phyloP scores from a whole-genome alignment of 2,329 filamentous ascomycete genomes.

The Hypoxylon sp. region DNA sequence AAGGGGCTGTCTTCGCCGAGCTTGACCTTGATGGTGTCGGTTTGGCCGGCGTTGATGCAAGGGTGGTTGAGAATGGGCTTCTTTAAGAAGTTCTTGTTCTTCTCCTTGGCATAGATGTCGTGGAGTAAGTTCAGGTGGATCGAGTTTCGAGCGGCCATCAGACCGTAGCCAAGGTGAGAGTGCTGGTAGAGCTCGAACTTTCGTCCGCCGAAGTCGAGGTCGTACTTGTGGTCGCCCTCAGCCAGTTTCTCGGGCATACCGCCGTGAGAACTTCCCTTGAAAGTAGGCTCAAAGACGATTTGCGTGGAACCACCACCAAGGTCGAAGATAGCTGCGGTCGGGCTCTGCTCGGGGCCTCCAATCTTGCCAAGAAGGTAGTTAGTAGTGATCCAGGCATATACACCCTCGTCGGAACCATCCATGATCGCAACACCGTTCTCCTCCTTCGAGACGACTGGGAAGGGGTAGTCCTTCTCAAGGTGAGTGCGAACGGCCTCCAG shows the following conservation, averaged over 20 bases:
- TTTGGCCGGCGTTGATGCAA: conserved; percentile 85
- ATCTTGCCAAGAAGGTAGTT: conserved; percentile 99
- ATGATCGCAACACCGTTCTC: conserved; percentile 94
- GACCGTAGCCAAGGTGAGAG: conserved; percentile 95
- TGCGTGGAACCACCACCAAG: conserved; percentile 97
- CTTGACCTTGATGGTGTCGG: conserved; percentile 79
- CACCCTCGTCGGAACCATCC: conserved; percentile 96
- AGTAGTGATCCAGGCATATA: conserved; percentile 99
- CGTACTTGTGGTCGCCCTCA: conserved; percentile 96
- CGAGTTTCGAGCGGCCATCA: conserved; percentile 93
- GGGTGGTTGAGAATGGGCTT: conserved; percentile 61
- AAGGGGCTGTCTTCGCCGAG: conserved; percentile 77
- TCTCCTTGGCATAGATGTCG: conserved; percentile 74
- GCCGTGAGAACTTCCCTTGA: conserved; percentile 78
- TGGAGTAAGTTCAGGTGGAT: conserved; percentile 84
- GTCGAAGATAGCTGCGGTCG: conserved; percentile 95
- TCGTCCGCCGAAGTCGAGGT: conserved; percentile 89
- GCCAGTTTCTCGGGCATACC: conserved; percentile 89
- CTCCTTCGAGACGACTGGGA: conserved; percentile 89
- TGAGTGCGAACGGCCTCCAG: conserved; percentile 86
- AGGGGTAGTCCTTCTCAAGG: conserved; percentile 91
- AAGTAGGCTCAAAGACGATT: conserved; percentile 98
- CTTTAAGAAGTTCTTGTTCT: conserved; percentile 60
- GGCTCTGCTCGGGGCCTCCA: conserved; percentile 88
- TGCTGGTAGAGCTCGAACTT: conserved; percentile 97